Evolutionary conservation across 805 yeast genomes (phyloP), one percentile per base, ranked within the genome.

Genomic region (Metschnikowia lochheadii): DNA sequence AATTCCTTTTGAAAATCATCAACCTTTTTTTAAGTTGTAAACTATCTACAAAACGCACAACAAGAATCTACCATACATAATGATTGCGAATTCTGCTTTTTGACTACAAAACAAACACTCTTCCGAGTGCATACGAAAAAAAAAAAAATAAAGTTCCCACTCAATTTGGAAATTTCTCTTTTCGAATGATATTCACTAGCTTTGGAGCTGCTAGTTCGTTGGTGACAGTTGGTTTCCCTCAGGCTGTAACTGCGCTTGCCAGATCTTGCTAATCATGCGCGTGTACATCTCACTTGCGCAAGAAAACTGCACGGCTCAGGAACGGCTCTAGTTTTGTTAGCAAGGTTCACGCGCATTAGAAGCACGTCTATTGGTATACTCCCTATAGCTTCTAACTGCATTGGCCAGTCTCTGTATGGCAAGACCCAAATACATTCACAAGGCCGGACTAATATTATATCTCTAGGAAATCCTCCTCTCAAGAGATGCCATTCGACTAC

Each of bases 401-500:
- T 39, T 21, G 10, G 18, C 31, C 31, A 37, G 23, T 21, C 3
- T 21, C 17, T 39, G 6, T 23, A 39, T 39, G 41, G 41, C 15
- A 23, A 39, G 41, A 38, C 31, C 8, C 31, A 6, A 8, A 14
- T 40, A 6, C 31, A 15, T 15, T 14, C 14, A 39, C 32, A 8
- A 23, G 32, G 31, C 41, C 36, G 44, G 36, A 31, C 36, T 18
- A 20, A 35, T 3, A 18, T 20, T 5, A 31, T 13, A 35, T 26
- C 23, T 17, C 34, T 20, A 40, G 23, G 23, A 39, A 39, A n/a
- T 40, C 43, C 17, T 40, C 34, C 18, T 20, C 34, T 37, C 7
- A 40, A n/a, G 21, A 26, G 21, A 52, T 49, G 56, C 37, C 48
- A n/a, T 46, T 53, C 38, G 49, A 53, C 38, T 40, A 50, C 34